Conservation (phyloP, 2,329 filamentous ascomycete species). For the Coniochaeta sp. region DNA sequence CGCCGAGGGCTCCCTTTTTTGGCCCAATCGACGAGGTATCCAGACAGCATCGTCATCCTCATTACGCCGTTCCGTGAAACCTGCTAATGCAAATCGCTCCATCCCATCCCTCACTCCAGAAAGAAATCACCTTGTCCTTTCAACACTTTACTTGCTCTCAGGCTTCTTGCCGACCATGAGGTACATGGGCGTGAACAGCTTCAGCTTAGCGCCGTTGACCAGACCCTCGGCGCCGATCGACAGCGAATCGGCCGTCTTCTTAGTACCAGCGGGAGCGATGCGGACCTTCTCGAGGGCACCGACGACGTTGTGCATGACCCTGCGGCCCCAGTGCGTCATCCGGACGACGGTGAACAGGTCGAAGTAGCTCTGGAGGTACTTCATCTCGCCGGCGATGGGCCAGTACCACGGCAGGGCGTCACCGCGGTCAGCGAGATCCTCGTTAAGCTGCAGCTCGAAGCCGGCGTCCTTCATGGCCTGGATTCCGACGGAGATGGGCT, state of each 20-base stretch:
- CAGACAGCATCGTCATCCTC: background rate
- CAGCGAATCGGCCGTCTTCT: slow-evolving; percentile 91
- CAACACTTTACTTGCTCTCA: background rate
- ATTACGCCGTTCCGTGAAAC: background rate
- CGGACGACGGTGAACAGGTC: slow-evolving; percentile 79
- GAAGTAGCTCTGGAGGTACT: slow-evolving; percentile 70
- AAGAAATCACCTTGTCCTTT: too few relatives aligned
- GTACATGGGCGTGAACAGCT: slow-evolving; percentile 99
- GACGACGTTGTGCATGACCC: slow-evolving; percentile 67
- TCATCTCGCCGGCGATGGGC: slow-evolving; percentile 78
- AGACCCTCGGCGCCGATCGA: slow-evolving; percentile 76
- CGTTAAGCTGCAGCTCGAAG: slow-evolving; percentile 74
- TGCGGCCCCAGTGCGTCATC: slow-evolving; percentile 81
- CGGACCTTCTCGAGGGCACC: slow-evolving; percentile 68
- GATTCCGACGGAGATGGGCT: slow-evolving; percentile 73
- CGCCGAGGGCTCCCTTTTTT: background rate
- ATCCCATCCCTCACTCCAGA: background rate
- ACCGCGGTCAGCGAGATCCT: slow-evolving; percentile 74
- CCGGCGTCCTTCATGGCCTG: slow-evolving; percentile 80
- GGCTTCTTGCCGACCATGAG: slow-evolving; percentile 93
- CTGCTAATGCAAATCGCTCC: background rate
- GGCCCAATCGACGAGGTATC: background rate
- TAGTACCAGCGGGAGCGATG: slow-evolving; percentile 74
- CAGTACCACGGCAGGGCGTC: slow-evolving; percentile 89
- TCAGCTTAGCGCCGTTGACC: slow-evolving; percentile 77